These are phyloP conservation scores for Theobroma grandiflorum DNA, from an alignment of 441 rosid species.

Conservation along the genomic window DNA sequence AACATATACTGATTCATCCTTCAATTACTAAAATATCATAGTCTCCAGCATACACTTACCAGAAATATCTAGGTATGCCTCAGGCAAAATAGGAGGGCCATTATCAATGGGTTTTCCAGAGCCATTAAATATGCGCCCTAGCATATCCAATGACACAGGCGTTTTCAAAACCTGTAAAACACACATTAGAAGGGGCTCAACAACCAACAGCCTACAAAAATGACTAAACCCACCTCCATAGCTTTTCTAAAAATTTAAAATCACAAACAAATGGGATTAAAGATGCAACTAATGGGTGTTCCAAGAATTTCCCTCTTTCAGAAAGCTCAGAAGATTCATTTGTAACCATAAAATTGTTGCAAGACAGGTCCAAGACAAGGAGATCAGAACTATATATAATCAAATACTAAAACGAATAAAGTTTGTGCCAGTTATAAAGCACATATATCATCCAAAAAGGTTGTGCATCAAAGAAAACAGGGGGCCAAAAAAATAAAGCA, in stretches of 20 bases:
- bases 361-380: background rate
- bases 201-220: background rate
- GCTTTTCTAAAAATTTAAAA: background rate
- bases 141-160: slow-evolving; percentile 96
- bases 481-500: background rate
- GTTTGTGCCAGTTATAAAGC: too few relatives aligned
- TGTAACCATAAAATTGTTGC: background rate
- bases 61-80: slow-evolving; percentile 97
- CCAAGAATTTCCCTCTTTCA: background rate
- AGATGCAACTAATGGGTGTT: background rate
- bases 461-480: background rate
- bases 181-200: slow-evolving; percentile 13
- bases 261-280: background rate
- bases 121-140: slow-evolving; percentile 98
- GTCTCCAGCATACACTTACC: slow-evolving; percentile 45
- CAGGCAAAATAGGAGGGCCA: slow-evolving; percentile 98
- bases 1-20: background rate
- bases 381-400: background rate
- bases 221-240: background rate
- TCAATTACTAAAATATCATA: slow-evolving; percentile 7
- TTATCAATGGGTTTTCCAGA: slow-evolving; percentile 99
- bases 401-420: background rate
- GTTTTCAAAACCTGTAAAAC: slow-evolving; percentile 85
- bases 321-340: background rate
- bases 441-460: background rate